Base-by-base conservation (phyloP, 805 yeast genomes). In the Candida andamanensis region DNA sequence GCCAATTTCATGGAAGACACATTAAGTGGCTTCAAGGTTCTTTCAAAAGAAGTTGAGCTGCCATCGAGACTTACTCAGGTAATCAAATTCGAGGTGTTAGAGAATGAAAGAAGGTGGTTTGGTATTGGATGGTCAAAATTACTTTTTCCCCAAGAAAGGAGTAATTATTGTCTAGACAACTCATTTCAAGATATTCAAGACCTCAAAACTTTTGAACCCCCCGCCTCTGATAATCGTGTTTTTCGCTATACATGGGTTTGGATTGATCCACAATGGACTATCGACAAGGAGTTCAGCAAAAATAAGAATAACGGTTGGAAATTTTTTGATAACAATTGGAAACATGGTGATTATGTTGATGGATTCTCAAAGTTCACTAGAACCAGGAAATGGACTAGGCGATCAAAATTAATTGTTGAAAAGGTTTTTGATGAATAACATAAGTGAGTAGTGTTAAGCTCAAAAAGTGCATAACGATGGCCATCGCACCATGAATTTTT, bases 21-120 rank as follows among this genome's bases (percentile, higher is more conserved):
- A 9, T 45, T 59, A 19, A 50, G 54, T 28, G 65, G 63, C 35
- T 65, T 63, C 45, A 63, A 52, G 28, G 58, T 69, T 15, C 25
- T 67, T 20, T 57, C 55, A 21, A 69, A 65, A 29, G 45, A 52
- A 3, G 50, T 58, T 4, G 50, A 58, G 3, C 60, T 70, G 0
- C 58, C 72, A 3, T 62, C 70, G 7, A 67, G 56, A 35, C 46
- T 66, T 19, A 68, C 68, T 15, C 75, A 73, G 41, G 56, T 66
- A 3, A 62, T 77, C 1, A 58, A 67, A 32, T 76, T 77, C 39
- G 70, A 66, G 29, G 54, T 77, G 1, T 46, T 70, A 23, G 79
- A 78, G 43, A 72, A 77, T 42, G 77, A 78, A 47, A 58, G 85
- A 42, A 55, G 81, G 28, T 76, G 82, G 80, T 21, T 76, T 3